These are phyloP conservation scores for Ottelia alismoides DNA, from an alignment of 106 monocot species.

Conservation along the genomic window DNA sequence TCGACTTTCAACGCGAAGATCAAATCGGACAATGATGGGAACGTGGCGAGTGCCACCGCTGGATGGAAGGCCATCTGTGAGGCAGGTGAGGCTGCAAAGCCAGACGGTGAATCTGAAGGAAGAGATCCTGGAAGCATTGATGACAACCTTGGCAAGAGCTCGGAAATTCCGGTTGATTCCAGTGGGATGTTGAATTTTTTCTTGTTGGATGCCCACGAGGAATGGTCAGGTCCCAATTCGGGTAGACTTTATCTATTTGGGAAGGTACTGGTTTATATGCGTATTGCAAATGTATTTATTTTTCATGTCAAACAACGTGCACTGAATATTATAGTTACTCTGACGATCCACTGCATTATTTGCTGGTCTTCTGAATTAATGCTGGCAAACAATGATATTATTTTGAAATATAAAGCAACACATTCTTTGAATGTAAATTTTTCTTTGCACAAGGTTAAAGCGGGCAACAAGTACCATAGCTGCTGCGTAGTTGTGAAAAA, in stretches of 20 bases:
- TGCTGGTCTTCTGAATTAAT: no score
- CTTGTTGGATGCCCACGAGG: conserved; percentile 82
- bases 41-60: conserved; percentile 34
- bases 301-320: no score
- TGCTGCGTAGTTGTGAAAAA: conserved; percentile 90
- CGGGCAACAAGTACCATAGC: conserved; percentile 60
- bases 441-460: conserved; percentile 57
- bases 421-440: no score
- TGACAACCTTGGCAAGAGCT: conserved; percentile 28
- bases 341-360: no score
- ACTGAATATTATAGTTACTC: no score
- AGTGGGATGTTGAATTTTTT: conserved; percentile 77
- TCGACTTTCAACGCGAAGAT: conserved; percentile 75
- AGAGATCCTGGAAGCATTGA: conserved; percentile 11
- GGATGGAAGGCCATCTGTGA: conserved; percentile 41
- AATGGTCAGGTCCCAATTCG: conserved; percentile 61
- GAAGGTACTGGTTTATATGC: conserved; percentile 44
- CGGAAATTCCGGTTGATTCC: conserved; percentile 46
- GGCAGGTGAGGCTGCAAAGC: no score
- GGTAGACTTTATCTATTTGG: conserved; percentile 73
- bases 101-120: conserved; percentile 5
- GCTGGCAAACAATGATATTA: no score
- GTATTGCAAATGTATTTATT: no score
- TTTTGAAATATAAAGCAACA: not conserved
- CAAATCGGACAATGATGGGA: conserved; percentile 24